Base-by-base conservation (phyloP, 73 alveolate species). In the Paramecium octaurelia region DNA sequence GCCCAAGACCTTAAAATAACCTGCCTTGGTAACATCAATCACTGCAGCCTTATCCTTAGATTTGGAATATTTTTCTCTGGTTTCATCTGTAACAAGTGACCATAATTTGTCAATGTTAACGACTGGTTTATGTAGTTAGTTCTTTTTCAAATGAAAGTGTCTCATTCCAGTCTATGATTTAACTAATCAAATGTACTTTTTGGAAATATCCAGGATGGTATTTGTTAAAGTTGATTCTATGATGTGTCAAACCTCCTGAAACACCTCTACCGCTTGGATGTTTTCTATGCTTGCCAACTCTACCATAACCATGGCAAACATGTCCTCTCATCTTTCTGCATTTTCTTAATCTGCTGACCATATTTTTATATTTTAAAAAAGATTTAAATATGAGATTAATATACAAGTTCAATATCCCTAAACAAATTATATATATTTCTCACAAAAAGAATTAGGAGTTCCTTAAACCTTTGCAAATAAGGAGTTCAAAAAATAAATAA, bases 121-220 rank as follows among this genome's bases (percentile, higher is more conserved):
- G 46, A 95, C 75, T 60, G 99, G 99, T 86, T 95, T 60, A 91
- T 35, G 92, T 85, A 96, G 97, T 88, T 93, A 95, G 95, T 98
- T 98, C 96, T 97, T 98, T 96, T 96, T 94, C 59, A 96, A 93
- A 96, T 98, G 99, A 98, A 97, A 99, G 93, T 95, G 98, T 93
- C 99, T 96, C 99, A 97, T 97, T 48, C 99, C 99, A 35, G 44
- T 60, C 94, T 88, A 71, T 3, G 80, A 27, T 77, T 23, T 14
- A 11, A 42, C n/a, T 20, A 7, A 77, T 77, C 24, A 71, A 3
- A 35, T 31, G 44, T 43, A 93, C 98, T 98, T 98, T 98, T 76
- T 99, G 99, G 93, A 98, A 96, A 97, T 98, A 97, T 46, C 99
- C 99, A 60, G 99, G 99, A 95, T 98, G 99, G 95, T 95, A 97